phyloP scores from a whole-genome alignment of 768 basidiomycete genomes.

The Phlegmacium glaucopus region DNA sequence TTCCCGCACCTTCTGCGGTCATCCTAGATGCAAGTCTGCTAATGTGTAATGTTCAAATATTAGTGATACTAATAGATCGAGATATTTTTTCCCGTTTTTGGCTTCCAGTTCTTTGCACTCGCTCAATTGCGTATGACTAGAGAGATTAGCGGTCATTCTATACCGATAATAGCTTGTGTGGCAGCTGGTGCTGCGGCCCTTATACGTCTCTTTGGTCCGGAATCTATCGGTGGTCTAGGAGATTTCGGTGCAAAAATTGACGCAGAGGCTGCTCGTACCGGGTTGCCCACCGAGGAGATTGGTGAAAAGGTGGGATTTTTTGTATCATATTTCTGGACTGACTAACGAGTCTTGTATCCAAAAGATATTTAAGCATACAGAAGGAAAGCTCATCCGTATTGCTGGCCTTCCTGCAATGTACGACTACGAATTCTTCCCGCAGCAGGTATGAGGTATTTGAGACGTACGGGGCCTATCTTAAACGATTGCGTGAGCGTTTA shows the following conservation, averaged over 20 bases:
- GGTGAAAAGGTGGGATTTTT: slow-evolving; percentile 3
- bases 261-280: not conserved
- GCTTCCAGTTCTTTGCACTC: slow-evolving; percentile 2
- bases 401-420: slow-evolving; percentile 10
- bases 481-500: not conserved
- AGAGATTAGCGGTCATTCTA: not conserved
- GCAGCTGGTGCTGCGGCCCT: not conserved
- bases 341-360: not conserved
- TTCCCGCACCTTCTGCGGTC: slow-evolving; percentile 5
- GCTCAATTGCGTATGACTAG: not conserved
- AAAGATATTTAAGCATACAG: too few species aligned
- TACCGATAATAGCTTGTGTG: slow-evolving; percentile 1
- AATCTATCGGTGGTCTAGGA: slow-evolving; percentile 3
- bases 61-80: too few species aligned
- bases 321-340: not conserved
- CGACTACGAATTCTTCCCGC: slow-evolving; percentile 13
- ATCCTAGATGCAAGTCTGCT: slow-evolving; percentile 8
- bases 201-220: not conserved
- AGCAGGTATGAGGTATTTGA: slow-evolving; percentile 4
- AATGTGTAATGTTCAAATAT: not conserved
- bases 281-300: not conserved
- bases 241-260: not conserved
- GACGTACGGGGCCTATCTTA: not conserved
- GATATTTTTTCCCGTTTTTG: not conserved
- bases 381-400: slow-evolving; percentile 2